Percentiles rank a stretch among this genome's conserved stretches.
Evolutionary conservation across 2,329 filamentous ascomycete genomes (phyloP).

Genomic region (Colletotrichum kahawae): DNA sequence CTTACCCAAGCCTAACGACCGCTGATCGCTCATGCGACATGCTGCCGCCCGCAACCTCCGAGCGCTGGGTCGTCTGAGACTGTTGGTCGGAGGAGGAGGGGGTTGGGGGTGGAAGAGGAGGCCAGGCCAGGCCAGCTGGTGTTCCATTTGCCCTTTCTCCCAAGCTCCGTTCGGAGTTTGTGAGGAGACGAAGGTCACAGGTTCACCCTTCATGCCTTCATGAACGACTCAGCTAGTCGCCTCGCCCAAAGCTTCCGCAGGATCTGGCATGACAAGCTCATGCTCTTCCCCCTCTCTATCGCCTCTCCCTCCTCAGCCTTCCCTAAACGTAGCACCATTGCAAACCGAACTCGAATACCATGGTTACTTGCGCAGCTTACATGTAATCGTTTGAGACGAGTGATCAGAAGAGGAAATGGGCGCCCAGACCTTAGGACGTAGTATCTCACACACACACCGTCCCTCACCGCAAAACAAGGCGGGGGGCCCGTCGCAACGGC

Average conservation of each 20-base stretch:
- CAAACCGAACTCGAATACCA: neutral
- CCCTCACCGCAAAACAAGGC: conserved; percentile 6
- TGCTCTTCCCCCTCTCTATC: neutral
- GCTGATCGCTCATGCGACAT: conserved; percentile 3
- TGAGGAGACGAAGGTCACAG: neutral
- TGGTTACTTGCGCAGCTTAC: neutral
- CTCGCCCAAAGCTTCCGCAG: neutral
- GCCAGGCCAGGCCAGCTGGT: neutral
- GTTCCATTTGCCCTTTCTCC: neutral
- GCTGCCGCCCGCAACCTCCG: neutral
- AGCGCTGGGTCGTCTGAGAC: neutral
- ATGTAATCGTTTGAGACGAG: neutral
- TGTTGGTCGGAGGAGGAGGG: neutral
- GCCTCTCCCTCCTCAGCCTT: neutral
- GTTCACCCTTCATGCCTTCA: neutral
- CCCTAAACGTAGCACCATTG: fast-evolving
- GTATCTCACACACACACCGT: neutral
- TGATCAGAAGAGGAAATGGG: neutral
- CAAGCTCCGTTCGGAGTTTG: neutral
- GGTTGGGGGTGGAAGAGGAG: neutral
- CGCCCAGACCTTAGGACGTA: neutral
- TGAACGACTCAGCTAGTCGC: neutral
- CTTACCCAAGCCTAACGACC: neutral
- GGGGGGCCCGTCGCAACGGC: neutral
- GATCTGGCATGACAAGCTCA: neutral